Evolutionary conservation across 345 rosid species (phyloP), one percentile per base, ranked within the genome.

Genomic region (Hibiscus syriacus): DNA sequence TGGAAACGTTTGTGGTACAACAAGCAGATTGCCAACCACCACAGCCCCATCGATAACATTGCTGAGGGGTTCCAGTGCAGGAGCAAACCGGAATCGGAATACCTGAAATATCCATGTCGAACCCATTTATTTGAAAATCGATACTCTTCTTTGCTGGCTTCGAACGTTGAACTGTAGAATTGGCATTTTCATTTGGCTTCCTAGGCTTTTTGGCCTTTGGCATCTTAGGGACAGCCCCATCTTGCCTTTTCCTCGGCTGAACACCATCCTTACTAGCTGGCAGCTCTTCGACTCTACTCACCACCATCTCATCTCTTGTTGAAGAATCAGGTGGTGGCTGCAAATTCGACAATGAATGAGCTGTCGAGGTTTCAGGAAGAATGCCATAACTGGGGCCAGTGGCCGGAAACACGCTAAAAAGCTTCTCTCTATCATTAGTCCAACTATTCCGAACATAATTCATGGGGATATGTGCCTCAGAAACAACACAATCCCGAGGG

Each of bases 21-120:
- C 98, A 92, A 20, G 98, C 97, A 0, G 97, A 92, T 75, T 92
- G 98, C 98, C 99, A 94, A 61, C 99, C 99, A 25, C 99, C 99
- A 53, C 96, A 89, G 26, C 99, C 99, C 99, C 99, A 94, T 30
- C 97, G 90, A 72, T 91, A 94, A 65, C 99, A 91, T 59, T 91
- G 99, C 81, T 89, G 97, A 34, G 97, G 83, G 61, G 77, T 56
- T 73, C 97, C 99, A 26, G 99, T 94, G 73, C 99, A 94, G 0
- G 99, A 84, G 80, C 98, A 92, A 46, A 90, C 89, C 10, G 97
- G 98, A 55, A 87, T 87, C 0, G 97, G 93, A 68, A 92, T 80
- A 62, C 90, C 84, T 0, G 98, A 87, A 68, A 91, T 86, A 77
- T 94, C 99, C 96, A 89, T 87, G 39, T 77, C 88, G 55, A 87